A percentile compares a stretch with the other conserved stretches of the same genome.
These are phyloP conservation scores for Erythrobasidium yunnanense DNA, from an alignment of 768 basidiomycete species.

Conservation along the genomic window DNA sequence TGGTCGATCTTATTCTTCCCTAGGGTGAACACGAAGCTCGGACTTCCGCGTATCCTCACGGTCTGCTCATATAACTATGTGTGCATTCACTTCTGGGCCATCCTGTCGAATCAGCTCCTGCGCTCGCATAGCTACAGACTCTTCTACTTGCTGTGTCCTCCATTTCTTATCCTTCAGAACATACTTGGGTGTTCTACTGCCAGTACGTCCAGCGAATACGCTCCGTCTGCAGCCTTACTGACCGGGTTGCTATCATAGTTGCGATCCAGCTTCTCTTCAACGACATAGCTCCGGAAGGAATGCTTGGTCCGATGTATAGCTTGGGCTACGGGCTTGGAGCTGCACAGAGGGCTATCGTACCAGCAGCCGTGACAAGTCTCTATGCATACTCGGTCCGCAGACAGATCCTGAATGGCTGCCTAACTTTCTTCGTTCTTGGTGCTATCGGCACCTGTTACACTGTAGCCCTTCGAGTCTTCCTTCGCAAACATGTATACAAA, in stretches of 20 bases:
- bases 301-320: not conserved
- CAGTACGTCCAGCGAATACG: no score
- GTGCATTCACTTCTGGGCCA: no score
- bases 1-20: not conserved
- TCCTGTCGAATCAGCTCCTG: no score
- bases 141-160: no score
- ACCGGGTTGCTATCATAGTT: not conserved
- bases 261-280: not conserved
- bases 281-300: not conserved
- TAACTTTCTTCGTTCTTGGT: not conserved
- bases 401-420: not conserved
- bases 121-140: no score
- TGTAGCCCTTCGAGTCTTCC: no score
- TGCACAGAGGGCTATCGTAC: not conserved
- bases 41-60: no score
- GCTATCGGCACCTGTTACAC: not conserved
- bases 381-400: not conserved
- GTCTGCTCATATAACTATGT: no score
- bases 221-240: not conserved
- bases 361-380: not conserved
- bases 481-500: no score
- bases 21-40: no score
- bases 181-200: no score
- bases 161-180: no score
- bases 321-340: not conserved